These are phyloP conservation scores for Brasenia schreberi DNA, from an alignment of 164 flowering plant species.

Conservation along the genomic window DNA sequence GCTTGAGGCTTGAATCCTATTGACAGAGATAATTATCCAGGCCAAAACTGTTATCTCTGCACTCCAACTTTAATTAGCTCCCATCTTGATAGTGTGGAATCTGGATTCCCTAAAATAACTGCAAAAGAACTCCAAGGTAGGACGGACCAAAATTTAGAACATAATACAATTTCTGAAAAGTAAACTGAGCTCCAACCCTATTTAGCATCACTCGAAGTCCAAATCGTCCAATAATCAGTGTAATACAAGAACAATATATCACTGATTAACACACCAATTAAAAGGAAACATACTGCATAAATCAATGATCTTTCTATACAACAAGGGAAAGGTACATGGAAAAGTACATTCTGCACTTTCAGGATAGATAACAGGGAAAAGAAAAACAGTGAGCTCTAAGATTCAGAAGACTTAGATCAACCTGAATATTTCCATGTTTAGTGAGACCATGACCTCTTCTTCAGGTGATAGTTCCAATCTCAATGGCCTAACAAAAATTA, in stretches of 20 bases:
- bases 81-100: too few relatives aligned
- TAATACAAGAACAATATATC: background rate
- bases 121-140: too few relatives aligned
- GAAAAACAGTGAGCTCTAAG: background rate
- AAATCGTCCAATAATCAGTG: background rate
- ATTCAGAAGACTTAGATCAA: constrained; percentile 6
- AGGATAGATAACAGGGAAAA: background rate
- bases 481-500: constrained; percentile 40
- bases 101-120: too few relatives aligned
- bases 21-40: too few relatives aligned
- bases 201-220: too few relatives aligned
- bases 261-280: background rate
- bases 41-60: too few relatives aligned
- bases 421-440: constrained; percentile 90
- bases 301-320: background rate
- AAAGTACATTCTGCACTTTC: background rate
- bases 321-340: background rate
- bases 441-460: constrained; percentile 78
- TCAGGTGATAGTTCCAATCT: constrained; percentile 80
- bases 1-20: too few relatives aligned
- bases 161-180: too few relatives aligned
- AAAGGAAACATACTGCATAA: background rate
- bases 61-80: too few relatives aligned
- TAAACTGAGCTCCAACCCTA: too few relatives aligned
- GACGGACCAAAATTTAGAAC: too few relatives aligned